A percentile compares a stretch with the other conserved stretches of the same genome.
These are phyloP conservation scores for Caloboletus inedulis DNA, from an alignment of 1,284 basidiomycete species.

Conservation along the genomic window DNA sequence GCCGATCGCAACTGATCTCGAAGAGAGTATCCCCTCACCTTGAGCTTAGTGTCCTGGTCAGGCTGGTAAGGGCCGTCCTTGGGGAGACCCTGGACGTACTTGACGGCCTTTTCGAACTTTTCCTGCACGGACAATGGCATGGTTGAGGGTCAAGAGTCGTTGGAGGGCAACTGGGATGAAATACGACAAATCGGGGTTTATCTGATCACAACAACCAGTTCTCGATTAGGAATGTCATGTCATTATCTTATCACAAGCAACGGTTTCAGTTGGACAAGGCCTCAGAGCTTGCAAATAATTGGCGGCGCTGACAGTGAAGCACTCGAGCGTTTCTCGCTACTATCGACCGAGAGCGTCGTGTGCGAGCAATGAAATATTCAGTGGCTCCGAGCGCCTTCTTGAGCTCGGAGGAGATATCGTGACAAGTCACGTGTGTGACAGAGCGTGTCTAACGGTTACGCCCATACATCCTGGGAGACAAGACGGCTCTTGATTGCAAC, in stretches of 20 bases:
- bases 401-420: slow-evolving; percentile 8
- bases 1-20: slow-evolving; percentile 7
- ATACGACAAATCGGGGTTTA: slow-evolving; percentile 8
- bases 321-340: neutral
- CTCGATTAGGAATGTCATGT: slow-evolving; percentile 22
- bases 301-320: neutral
- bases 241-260: slow-evolving; percentile 7
- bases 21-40: slow-evolving; percentile 44
- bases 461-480: neutral
- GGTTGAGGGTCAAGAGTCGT: slow-evolving; percentile 9
- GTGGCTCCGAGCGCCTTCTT: slow-evolving; percentile 13
- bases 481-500: slow-evolving; percentile 15
- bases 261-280: slow-evolving; percentile 4
- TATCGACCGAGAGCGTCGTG: neutral
- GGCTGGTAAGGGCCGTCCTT: slow-evolving; percentile 79
- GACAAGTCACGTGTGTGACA: slow-evolving; percentile 30
- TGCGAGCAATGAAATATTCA: neutral
- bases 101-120: slow-evolving; percentile 79
- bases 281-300: neutral
- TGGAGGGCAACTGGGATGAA: neutral
- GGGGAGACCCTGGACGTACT: slow-evolving; percentile 68
- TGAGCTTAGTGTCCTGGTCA: slow-evolving; percentile 71
- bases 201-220: slow-evolving; percentile 17
- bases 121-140: slow-evolving; percentile 50
- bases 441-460: slow-evolving; percentile 12